Conservation (phyloP, 257 asterid species). For the Lycium barbarum region DNA sequence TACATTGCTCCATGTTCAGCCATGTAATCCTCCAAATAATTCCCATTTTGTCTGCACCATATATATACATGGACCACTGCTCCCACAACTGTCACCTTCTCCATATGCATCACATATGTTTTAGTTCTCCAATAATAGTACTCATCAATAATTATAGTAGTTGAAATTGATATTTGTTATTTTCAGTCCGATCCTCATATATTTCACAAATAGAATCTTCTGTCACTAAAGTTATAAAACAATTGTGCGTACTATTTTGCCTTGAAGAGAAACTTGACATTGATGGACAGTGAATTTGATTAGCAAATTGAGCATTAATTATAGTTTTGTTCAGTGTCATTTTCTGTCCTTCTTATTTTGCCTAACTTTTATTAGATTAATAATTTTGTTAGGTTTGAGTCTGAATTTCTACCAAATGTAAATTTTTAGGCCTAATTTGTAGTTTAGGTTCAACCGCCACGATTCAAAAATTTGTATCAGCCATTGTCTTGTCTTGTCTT, state of each 20-base stretch:
- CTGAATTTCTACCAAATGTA: neutral
- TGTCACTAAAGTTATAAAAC: neutral
- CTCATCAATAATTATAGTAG: neutral
- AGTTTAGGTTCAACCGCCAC: neutral
- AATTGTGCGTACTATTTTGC: neutral
- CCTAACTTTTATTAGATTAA: neutral
- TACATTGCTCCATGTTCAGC: too few species aligned
- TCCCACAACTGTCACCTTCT: neutral
- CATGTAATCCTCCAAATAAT: neutral
- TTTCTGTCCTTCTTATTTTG: neutral
- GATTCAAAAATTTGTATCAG: too few species aligned
- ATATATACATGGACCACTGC: neutral
- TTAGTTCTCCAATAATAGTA: neutral
- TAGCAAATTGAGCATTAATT: slow-evolving; percentile 2
- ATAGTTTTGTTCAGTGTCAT: neutral
- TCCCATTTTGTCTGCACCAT: neutral
- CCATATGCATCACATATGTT: neutral
- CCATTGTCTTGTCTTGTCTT: too few species aligned
- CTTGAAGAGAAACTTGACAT: neutral
- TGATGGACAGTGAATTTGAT: neutral
- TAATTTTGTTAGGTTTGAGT: neutral
- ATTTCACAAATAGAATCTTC: neutral
- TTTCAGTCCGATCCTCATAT: neutral
- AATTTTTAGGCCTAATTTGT: too few species aligned
- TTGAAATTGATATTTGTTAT: neutral